Conservation (phyloP, 192 early-diverging fungal species). For the Mortierella alpina region DNA sequence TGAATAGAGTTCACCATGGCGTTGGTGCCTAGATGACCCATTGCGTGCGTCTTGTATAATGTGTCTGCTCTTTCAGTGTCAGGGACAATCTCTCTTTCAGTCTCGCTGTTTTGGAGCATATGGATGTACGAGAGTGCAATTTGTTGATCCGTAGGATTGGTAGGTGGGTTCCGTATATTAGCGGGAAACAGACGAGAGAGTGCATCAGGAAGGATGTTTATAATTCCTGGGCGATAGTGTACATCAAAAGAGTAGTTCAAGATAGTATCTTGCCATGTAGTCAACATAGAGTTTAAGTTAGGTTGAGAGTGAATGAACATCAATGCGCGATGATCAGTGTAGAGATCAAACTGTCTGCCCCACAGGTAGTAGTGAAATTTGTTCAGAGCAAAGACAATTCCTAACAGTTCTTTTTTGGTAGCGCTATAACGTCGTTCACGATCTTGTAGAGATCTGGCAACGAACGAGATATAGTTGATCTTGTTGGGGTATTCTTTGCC, state of each 20-base stretch:
- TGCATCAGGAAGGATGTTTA: slow-evolving; percentile 30
- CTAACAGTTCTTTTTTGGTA: no score
- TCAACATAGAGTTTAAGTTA: slow-evolving; percentile 29
- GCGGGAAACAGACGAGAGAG: slow-evolving; percentile 11
- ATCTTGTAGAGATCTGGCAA: no score
- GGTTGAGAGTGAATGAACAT: slow-evolving; percentile 10
- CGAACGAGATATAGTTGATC: no score
- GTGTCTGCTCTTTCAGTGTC: slow-evolving; percentile 6
- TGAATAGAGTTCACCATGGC: slow-evolving; percentile 44
- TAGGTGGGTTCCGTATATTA: no score
- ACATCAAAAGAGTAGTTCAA: slow-evolving; percentile 3
- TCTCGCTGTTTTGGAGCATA: not conserved
- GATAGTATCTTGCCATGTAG: slow-evolving; percentile 18
- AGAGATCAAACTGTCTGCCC: slow-evolving; percentile 5
- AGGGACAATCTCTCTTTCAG: slow-evolving; percentile 3
- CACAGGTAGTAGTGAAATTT: slow-evolving; percentile 13
- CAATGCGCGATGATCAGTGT: slow-evolving; percentile 21
- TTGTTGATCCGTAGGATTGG: no score
- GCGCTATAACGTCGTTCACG: no score
- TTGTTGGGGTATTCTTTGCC: slow-evolving; percentile 17
- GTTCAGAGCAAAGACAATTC: slow-evolving; percentile 11
- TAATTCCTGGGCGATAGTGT: slow-evolving; percentile 11
- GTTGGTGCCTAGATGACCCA: slow-evolving; percentile 38
- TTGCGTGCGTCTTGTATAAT: slow-evolving; percentile 16
- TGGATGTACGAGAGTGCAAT: slow-evolving; percentile 4